Evolutionary conservation across 2,329 filamentous ascomycete species (phyloP).

Genomic region (Colletotrichum spinosum): DNA sequence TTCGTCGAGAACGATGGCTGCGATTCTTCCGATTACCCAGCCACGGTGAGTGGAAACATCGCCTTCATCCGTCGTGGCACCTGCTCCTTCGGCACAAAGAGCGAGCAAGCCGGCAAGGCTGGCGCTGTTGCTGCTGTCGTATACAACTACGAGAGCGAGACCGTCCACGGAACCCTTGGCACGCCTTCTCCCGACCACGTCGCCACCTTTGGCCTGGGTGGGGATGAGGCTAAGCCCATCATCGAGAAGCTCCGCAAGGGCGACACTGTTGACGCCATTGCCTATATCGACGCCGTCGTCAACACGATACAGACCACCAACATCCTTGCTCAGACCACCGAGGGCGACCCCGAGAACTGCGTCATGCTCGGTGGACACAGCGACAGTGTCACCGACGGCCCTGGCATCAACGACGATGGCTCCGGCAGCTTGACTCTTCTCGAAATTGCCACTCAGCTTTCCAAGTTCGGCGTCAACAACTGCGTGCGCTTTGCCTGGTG

Average conservation of each 20-base stretch:
- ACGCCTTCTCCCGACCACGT: constrained; percentile 69
- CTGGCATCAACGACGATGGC: constrained; percentile 84
- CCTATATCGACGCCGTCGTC: constrained; percentile 70
- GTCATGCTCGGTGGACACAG: constrained; percentile 75
- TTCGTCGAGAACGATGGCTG: constrained; percentile 74
- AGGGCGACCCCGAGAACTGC: constrained; percentile 71
- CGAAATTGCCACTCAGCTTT: constrained; percentile 70
- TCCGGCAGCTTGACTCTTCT: constrained; percentile 73
- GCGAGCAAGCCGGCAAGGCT: constrained; percentile 73
- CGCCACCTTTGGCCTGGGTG: constrained; percentile 75
- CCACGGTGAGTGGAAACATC: constrained; percentile 69
- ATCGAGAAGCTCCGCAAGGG: constrained; percentile 65
- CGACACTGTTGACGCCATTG: constrained; percentile 62
- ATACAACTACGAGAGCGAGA: constrained; percentile 77
- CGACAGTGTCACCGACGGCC: constrained; percentile 71
- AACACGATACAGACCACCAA: constrained; percentile 67
- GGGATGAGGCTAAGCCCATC: constrained; percentile 68
- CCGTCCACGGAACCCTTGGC: constrained; percentile 76
- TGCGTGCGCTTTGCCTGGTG: constrained; percentile 77
- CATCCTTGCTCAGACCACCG: constrained; percentile 71
- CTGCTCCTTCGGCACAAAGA: constrained; percentile 80
- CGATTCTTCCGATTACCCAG: constrained; percentile 71
- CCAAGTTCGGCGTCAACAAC: constrained; percentile 70
- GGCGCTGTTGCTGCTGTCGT: constrained; percentile 79
- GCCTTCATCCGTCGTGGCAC: constrained; percentile 77